Percentiles rank a stretch among this genome's conserved stretches.
Conservation (phyloP, 2,329 filamentous ascomycete genomes). For the Alternaria novae-zelandiae region DNA sequence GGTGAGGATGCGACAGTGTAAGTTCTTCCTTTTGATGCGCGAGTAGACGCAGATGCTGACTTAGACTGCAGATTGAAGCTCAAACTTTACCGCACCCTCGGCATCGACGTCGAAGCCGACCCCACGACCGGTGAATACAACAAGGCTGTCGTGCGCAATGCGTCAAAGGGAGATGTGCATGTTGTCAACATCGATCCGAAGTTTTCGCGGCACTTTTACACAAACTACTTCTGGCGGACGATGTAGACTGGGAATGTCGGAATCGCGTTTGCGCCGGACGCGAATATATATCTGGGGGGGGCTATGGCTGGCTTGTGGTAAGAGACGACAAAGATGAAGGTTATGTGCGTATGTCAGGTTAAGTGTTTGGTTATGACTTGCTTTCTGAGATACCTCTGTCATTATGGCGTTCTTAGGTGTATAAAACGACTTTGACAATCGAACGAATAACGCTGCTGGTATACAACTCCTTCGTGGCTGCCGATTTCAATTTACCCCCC, state of each 20-base stretch:
- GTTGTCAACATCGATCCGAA: constrained; percentile 94
- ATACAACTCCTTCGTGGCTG: too few species aligned
- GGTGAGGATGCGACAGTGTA: constrained; percentile 58
- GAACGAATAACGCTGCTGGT: neutral
- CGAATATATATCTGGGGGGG: too few species aligned
- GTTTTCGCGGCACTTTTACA: constrained; percentile 89
- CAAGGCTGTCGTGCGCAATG: constrained; percentile 84
- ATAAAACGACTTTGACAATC: neutral
- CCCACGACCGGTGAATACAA: constrained; percentile 76
- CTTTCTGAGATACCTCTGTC: constrained; percentile 13
- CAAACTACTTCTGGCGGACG: constrained; percentile 94
- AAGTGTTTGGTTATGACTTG: constrained; percentile 1
- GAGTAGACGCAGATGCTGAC: neutral
- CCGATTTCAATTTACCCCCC: accelerated
- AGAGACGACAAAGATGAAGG: too few species aligned
- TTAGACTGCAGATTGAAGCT: constrained; percentile 69
- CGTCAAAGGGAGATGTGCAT: constrained; percentile 87
- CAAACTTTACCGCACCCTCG: constrained; percentile 88
- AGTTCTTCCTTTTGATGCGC: constrained; percentile 23
- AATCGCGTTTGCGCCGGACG: neutral
- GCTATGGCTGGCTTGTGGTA: too few species aligned
- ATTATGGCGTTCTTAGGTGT: neutral
- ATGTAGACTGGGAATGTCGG: constrained; percentile 56
- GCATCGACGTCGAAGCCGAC: constrained; percentile 87
- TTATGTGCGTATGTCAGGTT: too few species aligned